Base-by-base conservation (phyloP, 225 moss, liverwort and hornwort genomes). In the Sphagnum contortum region DNA sequence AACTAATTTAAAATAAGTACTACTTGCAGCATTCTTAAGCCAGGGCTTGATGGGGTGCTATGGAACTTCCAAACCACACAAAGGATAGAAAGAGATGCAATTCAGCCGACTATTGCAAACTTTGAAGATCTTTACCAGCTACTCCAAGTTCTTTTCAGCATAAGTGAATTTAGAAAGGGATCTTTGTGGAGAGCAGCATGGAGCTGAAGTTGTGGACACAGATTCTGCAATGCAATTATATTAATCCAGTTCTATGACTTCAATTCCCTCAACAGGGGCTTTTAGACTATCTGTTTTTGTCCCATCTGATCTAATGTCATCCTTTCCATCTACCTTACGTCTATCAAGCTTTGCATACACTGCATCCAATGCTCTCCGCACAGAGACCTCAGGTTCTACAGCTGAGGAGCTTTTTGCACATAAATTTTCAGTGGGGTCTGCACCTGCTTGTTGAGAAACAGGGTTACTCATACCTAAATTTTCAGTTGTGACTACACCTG, bases 301-400 rank as follows among this genome's bases (percentile, higher is more conserved):
- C 29, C 68, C 69, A 64, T 76, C 78, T 73, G 65, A 64, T 45
- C 73, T 71, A 56, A 69, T 71, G 70, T 78, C 81, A 52, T 52
- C 71, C 64, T 68, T 60, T 44, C 60, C 62, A 67, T 51, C 59
- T 69, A 66, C 50, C 77, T 69, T 81, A 60, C 73, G 73, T 56
- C 73, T 66, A 53, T 51, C 66, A 61, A 72, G 61, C 65, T 80
- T 91, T 44, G 72, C 69, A 63, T 77, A 76, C 6, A 81, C 89
- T 44, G 73, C 80, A 57, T 83, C 83, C 75, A 98, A 70, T 69
- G 96, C 96, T 66, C 80, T 79, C 58, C 89, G 85, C 58, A 93
- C 81, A 64, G 87, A 86, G 47, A 65, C 65, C 14, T 80, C 81
- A 53, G 76, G 71, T 64, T 69, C 56, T 4, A 71, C 72, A 58